Evolutionary conservation across 306 rosid species (phyloP), one percentile per base, ranked within the genome.

Genomic region (Dryas alaskensis): DNA sequence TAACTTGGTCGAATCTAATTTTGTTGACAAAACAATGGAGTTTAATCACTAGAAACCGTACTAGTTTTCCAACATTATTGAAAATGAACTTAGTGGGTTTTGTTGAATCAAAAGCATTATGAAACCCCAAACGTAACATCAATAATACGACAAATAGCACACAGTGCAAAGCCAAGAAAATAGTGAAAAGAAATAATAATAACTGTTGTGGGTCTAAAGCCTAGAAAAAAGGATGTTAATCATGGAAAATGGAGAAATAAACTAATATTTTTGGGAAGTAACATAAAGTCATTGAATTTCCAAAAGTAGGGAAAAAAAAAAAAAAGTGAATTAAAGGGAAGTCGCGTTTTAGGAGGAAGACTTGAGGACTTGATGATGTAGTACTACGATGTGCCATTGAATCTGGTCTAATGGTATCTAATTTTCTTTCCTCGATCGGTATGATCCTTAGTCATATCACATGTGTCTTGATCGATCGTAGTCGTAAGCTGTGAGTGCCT

Each of bases 281-380:
- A 60, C 59, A 58, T 3, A 49, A 31, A 71, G 72, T 40, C 78
- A 59, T 68, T 57, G 72, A 77, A 4, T 70, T 43, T n/a, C 42
- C 48, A 25, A 10, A 51, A 50, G 67, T 48, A 57, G 53, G 68
- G 27, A 59, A 73, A 65, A 62, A 70, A 50, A 40, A 1, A 76
- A 40, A 27, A 59, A 46, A 51, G 72, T 63, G 17, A 76, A 50
- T 45, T 73, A 78, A 70, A 31, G 80, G 76, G 53, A 74, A 5
- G 89, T 87, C 89, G 79, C 89, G 79, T 81, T 81, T 84, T 85
- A 80, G 76, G 68, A 67, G 46, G 84, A 88, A 82, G 88, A 88
- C 82, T 81, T 73, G 63, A 42, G 60, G 74, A 70, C 74, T 51
- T 31, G 74, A 54, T 52, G 59, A 84, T 73, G 37, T 31, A 31